A percentile compares a stretch with the other conserved stretches of the same genome.
These are phyloP conservation scores for Mycena venus DNA, from an alignment of 768 basidiomycete genomes.

Conservation along the genomic window DNA sequence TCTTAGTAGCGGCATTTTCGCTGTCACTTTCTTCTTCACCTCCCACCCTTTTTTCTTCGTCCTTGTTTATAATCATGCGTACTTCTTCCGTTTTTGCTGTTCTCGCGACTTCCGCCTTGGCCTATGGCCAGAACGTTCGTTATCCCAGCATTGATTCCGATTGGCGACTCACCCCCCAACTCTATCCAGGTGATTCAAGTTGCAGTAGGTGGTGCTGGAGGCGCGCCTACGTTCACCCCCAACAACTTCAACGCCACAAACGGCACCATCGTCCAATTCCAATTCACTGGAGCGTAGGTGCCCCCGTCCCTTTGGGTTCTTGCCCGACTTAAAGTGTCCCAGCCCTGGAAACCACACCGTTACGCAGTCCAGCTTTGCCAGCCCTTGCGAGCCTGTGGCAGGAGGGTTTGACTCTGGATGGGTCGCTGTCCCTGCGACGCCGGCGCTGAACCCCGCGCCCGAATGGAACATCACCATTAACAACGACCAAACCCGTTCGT, in stretches of 20 bases:
- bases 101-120: neutral
- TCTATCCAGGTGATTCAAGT: neutral
- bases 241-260: neutral
- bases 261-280: neutral
- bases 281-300: slow-evolving; percentile 4
- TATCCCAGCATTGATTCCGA: neutral
- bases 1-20: neutral
- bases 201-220: neutral
- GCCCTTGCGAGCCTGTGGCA: neutral
- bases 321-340: neutral
- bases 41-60: neutral
- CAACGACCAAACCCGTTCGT: neutral
- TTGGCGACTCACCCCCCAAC: no score
- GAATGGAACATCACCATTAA: slow-evolving; percentile 16
- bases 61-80: neutral
- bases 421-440: neutral
- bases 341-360: slow-evolving; percentile 24
- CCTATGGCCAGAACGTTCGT: neutral
- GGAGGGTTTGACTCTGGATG: slow-evolving; percentile 23
- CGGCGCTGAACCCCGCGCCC: neutral
- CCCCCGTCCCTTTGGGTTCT: no score
- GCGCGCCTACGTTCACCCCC: neutral
- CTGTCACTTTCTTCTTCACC: neutral
- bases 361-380: neutral
- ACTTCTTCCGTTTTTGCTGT: neutral